Base-by-base conservation (phyloP, 1,139 yeast species). In the Pichia sp. region DNA sequence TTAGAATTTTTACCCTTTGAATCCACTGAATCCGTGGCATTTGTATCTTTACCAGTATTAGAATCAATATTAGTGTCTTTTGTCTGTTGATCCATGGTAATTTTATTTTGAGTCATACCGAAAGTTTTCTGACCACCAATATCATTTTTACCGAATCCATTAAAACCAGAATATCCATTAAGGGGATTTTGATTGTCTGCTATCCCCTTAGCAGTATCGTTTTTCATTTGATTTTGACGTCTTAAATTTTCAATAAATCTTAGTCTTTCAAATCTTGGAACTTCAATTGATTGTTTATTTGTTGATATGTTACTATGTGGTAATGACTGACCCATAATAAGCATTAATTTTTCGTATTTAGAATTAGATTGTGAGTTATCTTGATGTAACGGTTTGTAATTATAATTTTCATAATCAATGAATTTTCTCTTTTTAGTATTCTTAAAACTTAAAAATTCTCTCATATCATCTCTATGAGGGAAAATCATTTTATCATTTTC, bases 341-440 rank as follows among this genome's bases (percentile, higher is more conserved):
- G 69, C 97, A 92, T 90, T 62, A 89, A 73, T 63, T 87, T 96
- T 66, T 92, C 97, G 66, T 86, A 89, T 56, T 89, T 95, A 2
- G 90, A 81, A 36, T 86, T 83, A 59, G 86, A 86, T 61, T 87
- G 96, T 10, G 79, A 78, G 38, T 73, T 64, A 53, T 81, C 86
- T 58, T 81, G 87, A 58, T 81, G 86, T 43, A 81, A 63, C 34
- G 76, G 77, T 44, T 67, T 63, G 56, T 68, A 75, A 52, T 57
- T 54, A 43, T 72, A 72, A 36, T 66, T 72, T 42, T 67, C 69
- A 30, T 69, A 49, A n/a, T 51, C 56, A 1, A 62, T 34, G 1
- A 32, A 32, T 11, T 39, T 46, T 18, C 40, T 34, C 30, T 42
- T 46, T 5, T 39, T 40, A 18, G 18, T 2, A 25, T 3, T 10